Conservation (phyloP, 2,329 filamentous ascomycete genomes). For the Ascomycota sp. region DNA sequence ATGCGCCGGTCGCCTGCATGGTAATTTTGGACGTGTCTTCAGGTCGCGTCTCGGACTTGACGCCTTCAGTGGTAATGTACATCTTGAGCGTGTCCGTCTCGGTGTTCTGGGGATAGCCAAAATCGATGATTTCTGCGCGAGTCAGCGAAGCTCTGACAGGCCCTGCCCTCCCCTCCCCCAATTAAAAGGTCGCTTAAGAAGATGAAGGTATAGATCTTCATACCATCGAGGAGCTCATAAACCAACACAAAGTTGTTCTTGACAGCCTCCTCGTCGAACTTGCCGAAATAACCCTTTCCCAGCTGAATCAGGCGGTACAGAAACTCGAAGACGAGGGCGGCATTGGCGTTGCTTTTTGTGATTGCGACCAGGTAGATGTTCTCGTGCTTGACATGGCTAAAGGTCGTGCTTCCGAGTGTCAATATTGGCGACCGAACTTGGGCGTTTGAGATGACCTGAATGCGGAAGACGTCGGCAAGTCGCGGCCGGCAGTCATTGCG, state of each 20-base stretch:
- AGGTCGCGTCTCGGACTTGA: conserved; percentile 68
- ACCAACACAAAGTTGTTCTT: conserved; percentile 99
- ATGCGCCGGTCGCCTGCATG: conserved; percentile 91
- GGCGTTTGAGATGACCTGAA: conserved; percentile 95
- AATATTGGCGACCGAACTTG: conserved; percentile 94
- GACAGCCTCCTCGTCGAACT: conserved; percentile 96
- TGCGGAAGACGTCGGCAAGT: conserved; percentile 95
- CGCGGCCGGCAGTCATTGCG: conserved; percentile 94
- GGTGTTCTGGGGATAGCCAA: conserved; percentile 96
- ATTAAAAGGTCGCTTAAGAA: too few relatives aligned
- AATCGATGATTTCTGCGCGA: conserved; percentile 78
- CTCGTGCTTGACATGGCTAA: conserved; percentile 98
- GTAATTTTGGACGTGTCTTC: conserved; percentile 96
- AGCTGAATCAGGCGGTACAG: conserved; percentile 76
- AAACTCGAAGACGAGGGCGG: conserved; percentile 92
- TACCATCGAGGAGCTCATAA: conserved; percentile 87
- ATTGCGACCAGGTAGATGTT: conserved; percentile 96
- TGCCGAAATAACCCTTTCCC: conserved; percentile 90
- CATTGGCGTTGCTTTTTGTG: conserved; percentile 98
- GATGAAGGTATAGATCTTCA: conserved; percentile 4
- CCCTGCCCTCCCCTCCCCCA: too few relatives aligned
- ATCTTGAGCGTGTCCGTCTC: conserved; percentile 97
- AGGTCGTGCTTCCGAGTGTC: conserved; percentile 90
- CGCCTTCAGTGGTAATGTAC: conserved; percentile 98
- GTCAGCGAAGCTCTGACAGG: not conserved